Percentiles rank a stretch among this genome's conserved stretches.
Conservation (phyloP, 495 filamentous ascomycete species). For the Astrothelium subdiscretum region DNA sequence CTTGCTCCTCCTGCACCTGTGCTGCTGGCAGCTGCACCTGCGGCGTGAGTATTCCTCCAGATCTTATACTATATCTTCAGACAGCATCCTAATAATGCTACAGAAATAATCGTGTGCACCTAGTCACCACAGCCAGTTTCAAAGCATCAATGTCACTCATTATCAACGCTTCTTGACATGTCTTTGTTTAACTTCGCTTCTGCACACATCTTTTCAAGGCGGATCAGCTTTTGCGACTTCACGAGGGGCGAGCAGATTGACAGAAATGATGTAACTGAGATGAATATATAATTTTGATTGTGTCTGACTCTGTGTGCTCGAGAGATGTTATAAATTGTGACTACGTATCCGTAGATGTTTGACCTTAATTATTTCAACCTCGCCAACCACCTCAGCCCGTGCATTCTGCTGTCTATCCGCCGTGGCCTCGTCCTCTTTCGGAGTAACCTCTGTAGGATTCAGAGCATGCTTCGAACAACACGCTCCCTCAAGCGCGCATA, state of each 20-base stretch:
- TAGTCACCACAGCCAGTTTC: neutral
- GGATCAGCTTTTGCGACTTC: no score
- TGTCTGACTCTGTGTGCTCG: neutral
- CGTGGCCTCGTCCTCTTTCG: no score
- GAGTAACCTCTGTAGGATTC: no score
- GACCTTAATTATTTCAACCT: no score
- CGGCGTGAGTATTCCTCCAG: neutral
- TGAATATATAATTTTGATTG: neutral
- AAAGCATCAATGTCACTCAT: neutral
- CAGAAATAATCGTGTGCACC: neutral
- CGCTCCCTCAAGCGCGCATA: no score
- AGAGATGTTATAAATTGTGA: no score
- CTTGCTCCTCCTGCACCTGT: neutral
- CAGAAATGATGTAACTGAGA: no score
- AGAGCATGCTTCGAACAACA: no score
- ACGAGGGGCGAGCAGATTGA: no score
- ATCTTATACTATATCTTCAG: no score
- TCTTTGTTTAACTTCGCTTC: neutral
- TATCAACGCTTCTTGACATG: neutral
- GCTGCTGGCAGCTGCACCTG: slow-evolving; percentile 1
- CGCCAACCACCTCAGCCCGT: no score
- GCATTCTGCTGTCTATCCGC: no score
- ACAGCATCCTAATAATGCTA: neutral
- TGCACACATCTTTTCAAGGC: neutral
- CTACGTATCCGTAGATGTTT: neutral